Conservation (phyloP, 2,329 filamentous ascomycete genomes). For the Aureobasidium sp. region DNA sequence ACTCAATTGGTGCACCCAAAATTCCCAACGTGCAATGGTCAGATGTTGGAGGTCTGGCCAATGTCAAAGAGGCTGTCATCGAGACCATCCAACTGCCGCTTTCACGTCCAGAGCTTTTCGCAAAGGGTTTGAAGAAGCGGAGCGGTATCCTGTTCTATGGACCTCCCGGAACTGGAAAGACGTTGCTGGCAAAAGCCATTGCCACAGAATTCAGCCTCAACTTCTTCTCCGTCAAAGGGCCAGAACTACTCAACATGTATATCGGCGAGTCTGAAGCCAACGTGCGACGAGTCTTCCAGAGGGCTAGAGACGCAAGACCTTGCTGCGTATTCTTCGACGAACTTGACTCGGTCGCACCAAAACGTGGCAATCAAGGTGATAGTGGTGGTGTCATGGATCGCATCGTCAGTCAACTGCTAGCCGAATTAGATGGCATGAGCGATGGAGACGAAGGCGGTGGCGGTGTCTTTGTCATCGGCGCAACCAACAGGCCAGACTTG, state of each 20-base stretch:
- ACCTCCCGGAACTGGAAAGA: constrained; percentile 86
- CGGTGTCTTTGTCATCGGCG: constrained; percentile 93
- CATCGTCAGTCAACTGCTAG: constrained; percentile 89
- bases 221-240: constrained; percentile 90
- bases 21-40: constrained; percentile 96
- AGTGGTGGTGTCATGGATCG: constrained; percentile 97
- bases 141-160: constrained; percentile 91
- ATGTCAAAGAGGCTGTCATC: constrained; percentile 94
- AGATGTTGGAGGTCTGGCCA: constrained; percentile 85
- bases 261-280: constrained; percentile 93
- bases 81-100: constrained; percentile 94
- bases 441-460: constrained; percentile 73
- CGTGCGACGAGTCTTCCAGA: constrained; percentile 80
- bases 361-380: constrained; percentile 93
- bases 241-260: constrained; percentile 91
- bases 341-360: constrained; percentile 86
- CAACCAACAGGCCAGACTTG: constrained; percentile 89
- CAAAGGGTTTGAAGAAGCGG: constrained; percentile 96
- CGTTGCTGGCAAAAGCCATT: constrained; percentile 85
- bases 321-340: constrained; percentile 95
- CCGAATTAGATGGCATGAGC: constrained; percentile 96
- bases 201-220: constrained; percentile 90
- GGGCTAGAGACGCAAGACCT: constrained; percentile 75
- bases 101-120: constrained; percentile 86
- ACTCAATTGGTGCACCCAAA: constrained; percentile 94